Base-by-base conservation (phyloP, 306 rosid species). In the Canavalia gladiata region DNA sequence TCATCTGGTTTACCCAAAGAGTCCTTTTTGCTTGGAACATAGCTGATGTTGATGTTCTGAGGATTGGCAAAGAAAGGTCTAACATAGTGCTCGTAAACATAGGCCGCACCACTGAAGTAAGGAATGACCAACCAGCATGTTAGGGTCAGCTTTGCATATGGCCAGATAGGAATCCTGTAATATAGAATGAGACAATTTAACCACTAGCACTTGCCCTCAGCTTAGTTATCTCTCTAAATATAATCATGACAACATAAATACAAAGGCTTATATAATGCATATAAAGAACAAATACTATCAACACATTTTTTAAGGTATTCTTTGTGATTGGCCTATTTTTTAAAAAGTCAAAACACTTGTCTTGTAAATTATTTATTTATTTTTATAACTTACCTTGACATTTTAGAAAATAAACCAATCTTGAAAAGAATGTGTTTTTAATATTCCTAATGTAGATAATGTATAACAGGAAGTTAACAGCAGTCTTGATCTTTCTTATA, bases 71-170 rank as follows among this genome's bases (percentile, higher is more conserved):
- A 87, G 64, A 91, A 76, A 42, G 98, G 94, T 72, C 98, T 87
- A 55, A 91, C 92, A 46, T 88, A 88, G 73, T 91, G 93, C 54
- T 91, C 94, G 3, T 93, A 93, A 18, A 93, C 94, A 75, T 84
- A 91, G 42, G 97, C 94, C 18, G 97, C 97, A 37, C 97, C 97
- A 54, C 88, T 86, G 60, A 91, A 91, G 93, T 87, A 90, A 5
- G 97, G 97, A 55, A 93, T 74, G 55, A 90, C 97, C 92, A 93
- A 83, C 97, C 97, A 93, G 82, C 89, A 80, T 7, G 88, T 86
- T 35, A 66, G 33, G 51, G 88, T 86, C 82, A 93, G 84, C 90
- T 89, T 93, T 57, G 90, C 93, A 84, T 91, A 91, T 58, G 98
- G 88, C 98, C 98, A 91, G 74, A 93, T 78, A 6, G 93, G 98